Evolutionary conservation across 768 basidiomycete genomes (phyloP).

Genomic region (Hericium coralloides): DNA sequence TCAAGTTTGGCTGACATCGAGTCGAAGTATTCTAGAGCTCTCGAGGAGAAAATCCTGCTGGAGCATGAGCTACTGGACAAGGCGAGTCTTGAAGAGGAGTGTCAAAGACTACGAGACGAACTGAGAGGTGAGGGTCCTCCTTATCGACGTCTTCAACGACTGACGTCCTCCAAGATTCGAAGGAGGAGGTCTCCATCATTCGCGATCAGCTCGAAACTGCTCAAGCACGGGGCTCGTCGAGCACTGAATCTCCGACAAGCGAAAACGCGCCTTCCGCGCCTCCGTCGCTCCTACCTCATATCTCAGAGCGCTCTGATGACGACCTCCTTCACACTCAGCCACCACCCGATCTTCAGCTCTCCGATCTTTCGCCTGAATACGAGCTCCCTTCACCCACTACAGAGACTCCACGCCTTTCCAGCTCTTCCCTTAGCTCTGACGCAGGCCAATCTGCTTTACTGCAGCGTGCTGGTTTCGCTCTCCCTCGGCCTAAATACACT

Average conservation of each 20-base stretch:
- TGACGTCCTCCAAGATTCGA: constrained; percentile 51
- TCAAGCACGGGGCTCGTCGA: constrained; percentile 22
- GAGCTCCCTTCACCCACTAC: constrained; percentile 2
- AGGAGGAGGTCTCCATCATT: constrained; percentile 75
- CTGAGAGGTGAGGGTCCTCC: constrained; percentile 57
- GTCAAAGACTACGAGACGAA: constrained; percentile 87
- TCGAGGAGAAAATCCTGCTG: constrained; percentile 95
- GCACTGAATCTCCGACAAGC: constrained; percentile 14
- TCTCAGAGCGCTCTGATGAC: constrained; percentile 36
- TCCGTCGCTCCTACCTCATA: constrained; percentile 19
- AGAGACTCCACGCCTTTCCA: constrained; percentile 8
- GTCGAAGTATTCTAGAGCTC: constrained; percentile 76
- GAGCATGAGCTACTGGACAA: constrained; percentile 94
- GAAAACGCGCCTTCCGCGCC: constrained; percentile 20
- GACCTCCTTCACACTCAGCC: constrained; percentile 50
- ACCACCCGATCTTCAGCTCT: constrained; percentile 51
- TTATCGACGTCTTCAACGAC: neutral
- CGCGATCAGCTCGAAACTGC: constrained; percentile 57
- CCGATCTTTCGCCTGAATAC: constrained; percentile 39
- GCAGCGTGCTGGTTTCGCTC: constrained; percentile 40
- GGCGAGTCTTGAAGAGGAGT: constrained; percentile 82
- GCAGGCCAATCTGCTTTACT: constrained; percentile 40
- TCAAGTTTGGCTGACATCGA: constrained; percentile 81
- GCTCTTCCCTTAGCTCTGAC: constrained; percentile 13
- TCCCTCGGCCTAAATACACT: constrained; percentile 29